Conservation (phyloP, 345 rosid species). For the Populus tremula region DNA sequence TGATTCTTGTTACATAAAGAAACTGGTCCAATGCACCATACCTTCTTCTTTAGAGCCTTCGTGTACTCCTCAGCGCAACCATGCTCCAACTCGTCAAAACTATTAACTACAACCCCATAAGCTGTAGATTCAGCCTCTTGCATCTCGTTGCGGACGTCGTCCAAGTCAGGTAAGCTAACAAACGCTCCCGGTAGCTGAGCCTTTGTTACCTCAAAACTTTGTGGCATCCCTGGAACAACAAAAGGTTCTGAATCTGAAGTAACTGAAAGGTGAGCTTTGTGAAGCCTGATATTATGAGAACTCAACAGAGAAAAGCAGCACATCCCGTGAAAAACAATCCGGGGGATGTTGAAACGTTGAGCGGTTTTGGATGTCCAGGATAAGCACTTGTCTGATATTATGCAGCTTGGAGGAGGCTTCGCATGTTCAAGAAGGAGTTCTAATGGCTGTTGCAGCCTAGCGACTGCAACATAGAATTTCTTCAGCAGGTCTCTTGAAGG, state of each 20-base stretch:
- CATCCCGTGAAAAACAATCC: conserved; percentile 81
- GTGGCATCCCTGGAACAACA: conserved; percentile 51
- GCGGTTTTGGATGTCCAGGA: conserved; percentile 64
- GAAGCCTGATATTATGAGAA: conserved; percentile 44
- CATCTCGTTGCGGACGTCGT: conserved; percentile 58
- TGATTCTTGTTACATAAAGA: conserved; percentile 44
- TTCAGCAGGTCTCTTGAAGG: conserved; percentile 47
- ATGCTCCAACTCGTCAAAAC: conserved; percentile 56
- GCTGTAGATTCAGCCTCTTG: conserved; percentile 57
- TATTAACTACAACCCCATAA: conserved; percentile 62
- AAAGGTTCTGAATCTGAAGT: conserved; percentile 54
- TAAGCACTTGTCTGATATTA: conserved; percentile 66
- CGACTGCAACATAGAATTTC: conserved; percentile 54
- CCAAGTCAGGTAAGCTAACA: conserved; percentile 43
- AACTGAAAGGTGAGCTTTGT: conserved; percentile 37
- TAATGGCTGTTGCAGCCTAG: conserved; percentile 47
- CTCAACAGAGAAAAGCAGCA: conserved; percentile 61
- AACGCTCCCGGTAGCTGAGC: conserved; percentile 63
- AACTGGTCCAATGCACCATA: conserved; percentile 87
- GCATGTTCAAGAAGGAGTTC: conserved; percentile 42
- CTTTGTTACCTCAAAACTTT: conserved; percentile 40
- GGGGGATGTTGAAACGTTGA: conserved; percentile 48
- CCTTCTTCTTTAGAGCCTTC: conserved; percentile 44
- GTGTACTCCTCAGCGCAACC: conserved; percentile 44
- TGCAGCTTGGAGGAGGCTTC: conserved; percentile 57